Base-by-base conservation (phyloP, 148 eudicot species). In the Vaccinium macrocarpon region DNA sequence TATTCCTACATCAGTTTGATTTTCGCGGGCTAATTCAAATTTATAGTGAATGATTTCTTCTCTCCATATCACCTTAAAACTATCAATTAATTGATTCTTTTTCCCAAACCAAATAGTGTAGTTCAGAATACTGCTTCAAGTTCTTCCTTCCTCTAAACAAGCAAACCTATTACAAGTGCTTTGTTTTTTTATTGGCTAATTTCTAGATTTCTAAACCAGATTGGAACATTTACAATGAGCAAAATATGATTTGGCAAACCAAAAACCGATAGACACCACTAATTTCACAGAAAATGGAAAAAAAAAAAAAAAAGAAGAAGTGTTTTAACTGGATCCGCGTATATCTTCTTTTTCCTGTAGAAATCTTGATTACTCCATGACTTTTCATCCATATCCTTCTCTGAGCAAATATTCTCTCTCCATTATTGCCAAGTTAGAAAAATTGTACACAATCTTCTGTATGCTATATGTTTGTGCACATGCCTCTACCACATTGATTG, bases 401-500 rank as follows among this genome's bases (percentile, higher is more conserved):
- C 84, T 6, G 87, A 85, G 56, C 75, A 51, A 64, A 88, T 77
- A 81, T 88, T 76, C 32, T 88, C 89, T 66, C 86, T 88, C 87
- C 89, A 88, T n/a, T 14, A 88, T 76, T 19, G 89, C 89, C 10
- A 87, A 7, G 89, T 66, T 10, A 51, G 89, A 88, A 50, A 87
- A 88, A 71, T 81, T 82, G 84, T 71, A 88, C 42, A 88, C 87
- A 78, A 88, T 85, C 83, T 83, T 82, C 53, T 88, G 61, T 76
- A 88, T 83, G 27, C 87, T 80, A 18, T 38, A 79, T 76, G 89
- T 85, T 76, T 85, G 89, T 48, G 89, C 89, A 80, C 87, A 88
- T 4, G 89, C 89, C 79, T 88, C 89, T 57, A 88, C 87, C 77
- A 85, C 85, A 80, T 88, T 88, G 64, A 85, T 88, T 21, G 84